Percentiles rank a stretch among this genome's conserved stretches.
Evolutionary conservation across 1,284 basidiomycete species (phyloP).

Genomic region (Ganoderma lingzhi): DNA sequence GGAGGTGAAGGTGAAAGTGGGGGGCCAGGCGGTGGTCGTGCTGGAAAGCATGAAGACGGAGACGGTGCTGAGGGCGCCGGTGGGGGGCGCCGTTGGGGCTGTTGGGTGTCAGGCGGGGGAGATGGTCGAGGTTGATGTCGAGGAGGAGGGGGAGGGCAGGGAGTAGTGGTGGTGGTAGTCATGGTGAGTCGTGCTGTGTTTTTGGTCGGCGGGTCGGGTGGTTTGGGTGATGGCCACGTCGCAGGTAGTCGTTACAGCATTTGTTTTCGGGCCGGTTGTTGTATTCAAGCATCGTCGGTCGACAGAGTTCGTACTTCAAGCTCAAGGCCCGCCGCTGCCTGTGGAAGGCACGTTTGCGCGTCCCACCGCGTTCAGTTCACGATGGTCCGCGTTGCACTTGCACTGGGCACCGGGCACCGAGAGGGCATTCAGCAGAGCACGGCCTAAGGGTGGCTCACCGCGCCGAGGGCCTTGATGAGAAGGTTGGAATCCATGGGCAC

Average conservation of each 20-base stretch:
- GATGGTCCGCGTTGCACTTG: too few species aligned
- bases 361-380: too few species aligned
- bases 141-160: constrained; percentile 33
- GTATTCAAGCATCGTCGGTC: too few species aligned
- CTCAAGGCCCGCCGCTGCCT: too few species aligned
- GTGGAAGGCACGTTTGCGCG: too few species aligned
- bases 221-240: background rate
- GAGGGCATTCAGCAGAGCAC: too few species aligned
- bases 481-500: too few species aligned
- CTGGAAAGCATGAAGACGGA: constrained; percentile 98
- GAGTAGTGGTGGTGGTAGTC: background rate
- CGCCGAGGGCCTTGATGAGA: too few species aligned
- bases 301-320: too few species aligned
- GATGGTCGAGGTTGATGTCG: constrained; percentile 85
- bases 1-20: constrained; percentile 81
- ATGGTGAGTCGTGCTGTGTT: background rate
- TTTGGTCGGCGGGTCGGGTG: background rate
- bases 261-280: too few species aligned
- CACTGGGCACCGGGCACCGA: too few species aligned
- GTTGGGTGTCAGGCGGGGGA: constrained; percentile 84
- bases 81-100: constrained; percentile 71
- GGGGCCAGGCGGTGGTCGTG: constrained; percentile 85
- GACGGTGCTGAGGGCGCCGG: constrained; percentile 81
- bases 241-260: background rate
- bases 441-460: too few species aligned